Percentiles rank a stretch among this genome's conserved stretches.
Conservation (phyloP, 352 stramenopile genomes). For the Blastocystis sp. region DNA sequence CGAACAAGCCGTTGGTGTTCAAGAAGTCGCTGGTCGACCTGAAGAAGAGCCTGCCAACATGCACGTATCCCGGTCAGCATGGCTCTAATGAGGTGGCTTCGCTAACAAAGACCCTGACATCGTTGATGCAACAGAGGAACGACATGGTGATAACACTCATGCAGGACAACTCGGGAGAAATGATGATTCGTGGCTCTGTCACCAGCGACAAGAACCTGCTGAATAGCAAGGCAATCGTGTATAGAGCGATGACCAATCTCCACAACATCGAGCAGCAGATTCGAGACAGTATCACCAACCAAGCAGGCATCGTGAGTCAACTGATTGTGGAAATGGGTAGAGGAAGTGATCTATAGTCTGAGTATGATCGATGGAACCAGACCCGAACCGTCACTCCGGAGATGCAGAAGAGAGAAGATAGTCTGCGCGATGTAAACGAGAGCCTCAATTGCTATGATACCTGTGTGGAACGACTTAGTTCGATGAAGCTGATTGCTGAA, state of each 20-base stretch:
- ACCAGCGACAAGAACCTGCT: background rate
- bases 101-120: background rate
- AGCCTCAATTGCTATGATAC: slow-evolving; percentile 1
- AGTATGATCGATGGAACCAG: slow-evolving; percentile 28
- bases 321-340: background rate
- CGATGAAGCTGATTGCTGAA: background rate
- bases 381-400: background rate
- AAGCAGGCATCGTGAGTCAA: background rate
- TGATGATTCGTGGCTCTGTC: background rate
- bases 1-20: background rate
- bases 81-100: background rate
- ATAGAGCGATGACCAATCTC: background rate
- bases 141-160: background rate
- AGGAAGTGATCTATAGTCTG: background rate
- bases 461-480: background rate
- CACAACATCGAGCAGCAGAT: background rate
- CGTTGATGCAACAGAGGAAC: background rate
- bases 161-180: background rate
- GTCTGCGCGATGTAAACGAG: background rate
- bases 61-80: background rate
- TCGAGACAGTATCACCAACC: background rate
- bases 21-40: background rate
- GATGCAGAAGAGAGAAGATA: slow-evolving; percentile 48
- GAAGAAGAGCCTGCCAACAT: background rate
- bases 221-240: slow-evolving; percentile 30